Percentiles rank a stretch among this genome's conserved stretches.
phyloP scores from a whole-genome alignment of 2,329 filamentous ascomycete genomes.

The Neodidymelliopsis sp. region DNA sequence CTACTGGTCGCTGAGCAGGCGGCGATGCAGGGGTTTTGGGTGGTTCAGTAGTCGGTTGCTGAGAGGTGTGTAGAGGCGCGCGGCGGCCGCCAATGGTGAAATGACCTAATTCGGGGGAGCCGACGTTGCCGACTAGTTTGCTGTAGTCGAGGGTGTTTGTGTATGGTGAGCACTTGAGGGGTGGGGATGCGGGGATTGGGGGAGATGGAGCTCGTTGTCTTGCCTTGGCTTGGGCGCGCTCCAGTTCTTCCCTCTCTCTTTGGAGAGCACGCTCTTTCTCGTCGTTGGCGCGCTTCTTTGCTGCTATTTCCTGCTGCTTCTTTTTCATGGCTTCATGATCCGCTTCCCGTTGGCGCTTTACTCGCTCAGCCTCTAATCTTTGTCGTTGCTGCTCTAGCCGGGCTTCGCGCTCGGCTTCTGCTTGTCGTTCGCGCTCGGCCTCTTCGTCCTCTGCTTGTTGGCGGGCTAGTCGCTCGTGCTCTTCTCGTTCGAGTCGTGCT shows the following conservation, averaged over 20 bases:
- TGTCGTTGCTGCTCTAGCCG: not conserved
- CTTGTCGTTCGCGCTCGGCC: not conserved
- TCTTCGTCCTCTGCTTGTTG: not conserved
- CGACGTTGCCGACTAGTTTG: constrained; percentile 10
- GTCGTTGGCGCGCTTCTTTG: no score
- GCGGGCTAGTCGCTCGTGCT: not conserved
- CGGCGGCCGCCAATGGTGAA: constrained; percentile 31
- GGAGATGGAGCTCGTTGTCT: not conserved
- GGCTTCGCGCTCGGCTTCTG: not conserved
- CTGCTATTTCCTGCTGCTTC: no score
- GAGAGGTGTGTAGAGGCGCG: constrained; percentile 32
- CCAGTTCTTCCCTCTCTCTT: not conserved
- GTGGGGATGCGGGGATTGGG: not conserved
- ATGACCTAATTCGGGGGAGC: constrained; percentile 29
- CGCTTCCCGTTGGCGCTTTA: not conserved
- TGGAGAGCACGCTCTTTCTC: no score
- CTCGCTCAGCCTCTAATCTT: not conserved
- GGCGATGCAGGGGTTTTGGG: constrained; percentile 2
- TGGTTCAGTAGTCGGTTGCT: constrained; percentile 21
- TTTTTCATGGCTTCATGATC: no score
- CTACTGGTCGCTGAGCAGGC: constrained; percentile 16
- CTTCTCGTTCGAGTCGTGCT: not conserved
- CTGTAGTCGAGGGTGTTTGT: constrained; percentile 24
- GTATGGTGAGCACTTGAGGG: not conserved
- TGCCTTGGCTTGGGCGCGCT: not conserved